A percentile compares a stretch with the other conserved stretches of the same genome.
These are phyloP conservation scores for Diplodia intermedia DNA, from an alignment of 2,329 filamentous ascomycete genomes.

Conservation along the genomic window DNA sequence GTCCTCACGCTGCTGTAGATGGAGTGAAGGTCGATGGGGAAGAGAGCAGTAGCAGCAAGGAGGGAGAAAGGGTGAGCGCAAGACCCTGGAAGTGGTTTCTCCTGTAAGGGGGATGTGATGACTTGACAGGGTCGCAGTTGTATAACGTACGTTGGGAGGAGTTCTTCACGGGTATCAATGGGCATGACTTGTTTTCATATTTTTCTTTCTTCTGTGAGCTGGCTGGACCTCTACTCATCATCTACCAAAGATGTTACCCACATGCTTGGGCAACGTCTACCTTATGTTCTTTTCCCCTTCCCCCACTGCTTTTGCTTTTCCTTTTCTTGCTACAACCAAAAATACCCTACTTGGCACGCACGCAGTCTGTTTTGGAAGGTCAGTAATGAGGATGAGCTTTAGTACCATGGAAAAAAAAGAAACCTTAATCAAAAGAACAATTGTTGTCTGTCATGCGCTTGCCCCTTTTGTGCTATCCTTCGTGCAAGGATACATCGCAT, in stretches of 20 bases:
- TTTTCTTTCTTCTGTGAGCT: neutral
- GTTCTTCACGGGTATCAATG: neutral
- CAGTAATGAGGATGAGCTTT: slow-evolving; percentile 2
- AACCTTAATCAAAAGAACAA: neutral
- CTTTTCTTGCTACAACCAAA: neutral
- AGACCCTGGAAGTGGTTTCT: too few species aligned
- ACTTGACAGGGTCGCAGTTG: too few species aligned
- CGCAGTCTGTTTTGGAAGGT: neutral
- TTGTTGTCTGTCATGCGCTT: neutral
- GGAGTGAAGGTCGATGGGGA: neutral
- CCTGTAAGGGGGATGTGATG: too few species aligned
- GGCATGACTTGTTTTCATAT: too few species aligned
- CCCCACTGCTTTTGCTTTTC: neutral
- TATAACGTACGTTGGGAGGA: neutral
- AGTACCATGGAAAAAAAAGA: neutral
- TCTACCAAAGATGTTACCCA: neutral
- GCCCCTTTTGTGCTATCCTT: neutral
- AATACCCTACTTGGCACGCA: neutral
- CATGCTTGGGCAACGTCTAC: neutral
- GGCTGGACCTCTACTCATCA: neutral
- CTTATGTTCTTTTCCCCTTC: neutral
- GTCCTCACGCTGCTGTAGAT: slow-evolving; percentile 12
- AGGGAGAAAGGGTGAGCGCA: too few species aligned
- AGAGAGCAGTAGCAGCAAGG: too few species aligned
- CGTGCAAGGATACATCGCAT: neutral